These are phyloP conservation scores for Podospora australis DNA, from an alignment of 495 filamentous ascomycete species.

Conservation along the genomic window DNA sequence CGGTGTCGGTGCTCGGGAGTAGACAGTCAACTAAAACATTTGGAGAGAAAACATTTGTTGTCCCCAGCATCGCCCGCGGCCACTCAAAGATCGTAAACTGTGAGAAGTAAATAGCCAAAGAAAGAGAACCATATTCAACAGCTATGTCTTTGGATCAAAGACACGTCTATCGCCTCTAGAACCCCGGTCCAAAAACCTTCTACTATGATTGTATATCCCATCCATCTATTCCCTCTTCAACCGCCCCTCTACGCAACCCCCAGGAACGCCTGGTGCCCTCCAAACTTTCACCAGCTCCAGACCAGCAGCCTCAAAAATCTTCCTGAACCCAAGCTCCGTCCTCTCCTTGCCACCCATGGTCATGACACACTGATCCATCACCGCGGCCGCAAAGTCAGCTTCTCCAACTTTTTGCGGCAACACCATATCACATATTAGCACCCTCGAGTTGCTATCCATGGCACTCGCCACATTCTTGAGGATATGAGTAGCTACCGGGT, in stretches of 20 bases:
- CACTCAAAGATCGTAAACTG: too few relatives aligned
- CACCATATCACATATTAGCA: conserved; percentile 26
- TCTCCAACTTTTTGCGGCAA: conserved; percentile 20
- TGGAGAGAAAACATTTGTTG: too few relatives aligned
- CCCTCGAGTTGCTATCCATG: conserved; percentile 26
- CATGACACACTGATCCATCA: conserved; percentile 27
- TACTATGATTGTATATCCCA: background rate
- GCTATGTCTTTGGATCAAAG: too few relatives aligned
- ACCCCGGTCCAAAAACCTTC: too few relatives aligned
- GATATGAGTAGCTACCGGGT: conserved; percentile 35
- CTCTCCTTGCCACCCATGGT: conserved; percentile 27
- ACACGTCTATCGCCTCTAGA: too few relatives aligned
- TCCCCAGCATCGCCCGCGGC: too few relatives aligned
- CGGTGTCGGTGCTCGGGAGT: too few relatives aligned
- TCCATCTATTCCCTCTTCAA: background rate
- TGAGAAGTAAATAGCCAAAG: too few relatives aligned
- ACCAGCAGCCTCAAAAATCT: conserved; percentile 21
- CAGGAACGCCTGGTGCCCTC: background rate
- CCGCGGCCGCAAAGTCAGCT: conserved; percentile 8
- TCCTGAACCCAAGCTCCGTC: conserved; percentile 21
- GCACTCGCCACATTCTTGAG: conserved; percentile 34
- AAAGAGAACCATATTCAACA: too few relatives aligned
- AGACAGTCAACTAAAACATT: too few relatives aligned
- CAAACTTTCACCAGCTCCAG: conserved; percentile 29
- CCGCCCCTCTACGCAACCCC: background rate